These are phyloP conservation scores for Sungouiozyma intestinalis DNA, from an alignment of 805 yeast genomes.

Conservation along the genomic window DNA sequence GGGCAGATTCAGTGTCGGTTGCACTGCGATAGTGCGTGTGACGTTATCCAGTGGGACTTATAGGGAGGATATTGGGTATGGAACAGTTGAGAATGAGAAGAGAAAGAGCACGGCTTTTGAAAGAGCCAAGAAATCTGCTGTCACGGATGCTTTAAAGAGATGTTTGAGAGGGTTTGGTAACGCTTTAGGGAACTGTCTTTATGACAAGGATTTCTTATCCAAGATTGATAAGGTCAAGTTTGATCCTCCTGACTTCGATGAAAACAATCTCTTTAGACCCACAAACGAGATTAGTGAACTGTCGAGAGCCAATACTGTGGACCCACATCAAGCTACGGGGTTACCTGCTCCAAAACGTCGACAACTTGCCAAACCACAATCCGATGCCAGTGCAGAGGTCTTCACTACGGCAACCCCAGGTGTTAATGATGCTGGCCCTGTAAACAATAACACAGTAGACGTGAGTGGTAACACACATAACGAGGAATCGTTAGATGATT, in stretches of 20 bases:
- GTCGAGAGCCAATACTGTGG: conserved; percentile 21
- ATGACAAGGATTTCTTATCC: conserved; percentile 56
- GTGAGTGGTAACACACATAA: conserved; percentile 2
- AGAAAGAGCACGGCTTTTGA: conserved; percentile 70
- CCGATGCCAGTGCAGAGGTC: background rate
- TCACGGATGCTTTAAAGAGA: conserved; percentile 73
- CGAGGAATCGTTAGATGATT: conserved; percentile 40
- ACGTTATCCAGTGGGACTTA: conserved; percentile 66
- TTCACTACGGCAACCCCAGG: background rate
- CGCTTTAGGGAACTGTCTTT: conserved; percentile 75
- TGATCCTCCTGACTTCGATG: conserved; percentile 38
- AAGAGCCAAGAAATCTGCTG: conserved; percentile 74
- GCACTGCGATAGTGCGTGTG: conserved; percentile 64
- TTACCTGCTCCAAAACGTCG: background rate
- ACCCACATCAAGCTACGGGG: background rate
- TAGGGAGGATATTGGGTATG: conserved; percentile 79
- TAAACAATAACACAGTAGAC: background rate
- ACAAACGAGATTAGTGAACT: conserved; percentile 26
- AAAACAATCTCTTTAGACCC: conserved; percentile 32
- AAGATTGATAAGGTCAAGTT: conserved; percentile 34
- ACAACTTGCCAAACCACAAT: background rate
- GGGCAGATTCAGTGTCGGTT: conserved; percentile 51
- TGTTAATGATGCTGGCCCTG: background rate
- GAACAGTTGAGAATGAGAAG: conserved; percentile 67
- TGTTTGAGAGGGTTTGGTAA: conserved; percentile 75